phyloP scores from a whole-genome alignment of 495 filamentous ascomycete genomes.

The Hypoxylon perforatum region DNA sequence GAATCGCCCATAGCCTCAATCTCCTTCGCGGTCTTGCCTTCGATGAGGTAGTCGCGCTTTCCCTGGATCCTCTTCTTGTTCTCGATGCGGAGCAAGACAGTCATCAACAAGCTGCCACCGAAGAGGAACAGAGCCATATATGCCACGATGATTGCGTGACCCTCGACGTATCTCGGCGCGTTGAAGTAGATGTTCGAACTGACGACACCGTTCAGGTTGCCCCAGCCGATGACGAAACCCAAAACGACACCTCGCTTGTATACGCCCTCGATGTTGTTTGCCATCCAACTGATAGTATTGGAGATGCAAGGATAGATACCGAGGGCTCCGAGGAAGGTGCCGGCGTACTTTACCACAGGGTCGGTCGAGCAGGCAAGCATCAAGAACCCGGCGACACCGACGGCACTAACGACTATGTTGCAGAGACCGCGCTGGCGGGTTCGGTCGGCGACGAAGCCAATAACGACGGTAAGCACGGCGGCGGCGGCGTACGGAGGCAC shows the following conservation, averaged over 20 bases:
- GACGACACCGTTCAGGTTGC: slow-evolving; percentile 90
- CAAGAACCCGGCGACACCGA: slow-evolving; percentile 81
- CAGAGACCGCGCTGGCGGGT: slow-evolving; percentile 81
- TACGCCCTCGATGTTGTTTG: slow-evolving; percentile 91
- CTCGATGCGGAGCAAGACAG: slow-evolving; percentile 70
- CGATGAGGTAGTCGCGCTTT: slow-evolving; percentile 74
- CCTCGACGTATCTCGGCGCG: slow-evolving; percentile 57
- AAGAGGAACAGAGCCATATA: slow-evolving; percentile 63
- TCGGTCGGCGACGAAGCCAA: slow-evolving; percentile 84
- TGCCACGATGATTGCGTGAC: slow-evolving; percentile 59
- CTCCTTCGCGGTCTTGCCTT: slow-evolving; percentile 68
- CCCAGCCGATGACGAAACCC: slow-evolving; percentile 92
- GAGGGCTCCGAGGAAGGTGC: slow-evolving; percentile 84
- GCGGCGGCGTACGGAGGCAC: slow-evolving; percentile 92
- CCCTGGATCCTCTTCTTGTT: slow-evolving; percentile 71
- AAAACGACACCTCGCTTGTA: slow-evolving; percentile 91
- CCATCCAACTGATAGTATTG: slow-evolving; percentile 91
- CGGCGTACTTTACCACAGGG: slow-evolving; percentile 79
- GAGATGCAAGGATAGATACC: slow-evolving; percentile 93
- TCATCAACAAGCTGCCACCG: slow-evolving; percentile 69
- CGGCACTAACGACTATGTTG: slow-evolving; percentile 76
- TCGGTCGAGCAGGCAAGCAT: slow-evolving; percentile 75
- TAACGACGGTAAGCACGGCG: slow-evolving; percentile 75
- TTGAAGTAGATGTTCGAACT: slow-evolving; percentile 74
- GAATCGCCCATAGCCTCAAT: slow-evolving; percentile 74